These are phyloP conservation scores for Firmiana major DNA, from an alignment of 345 rosid genomes.

Conservation along the genomic window DNA sequence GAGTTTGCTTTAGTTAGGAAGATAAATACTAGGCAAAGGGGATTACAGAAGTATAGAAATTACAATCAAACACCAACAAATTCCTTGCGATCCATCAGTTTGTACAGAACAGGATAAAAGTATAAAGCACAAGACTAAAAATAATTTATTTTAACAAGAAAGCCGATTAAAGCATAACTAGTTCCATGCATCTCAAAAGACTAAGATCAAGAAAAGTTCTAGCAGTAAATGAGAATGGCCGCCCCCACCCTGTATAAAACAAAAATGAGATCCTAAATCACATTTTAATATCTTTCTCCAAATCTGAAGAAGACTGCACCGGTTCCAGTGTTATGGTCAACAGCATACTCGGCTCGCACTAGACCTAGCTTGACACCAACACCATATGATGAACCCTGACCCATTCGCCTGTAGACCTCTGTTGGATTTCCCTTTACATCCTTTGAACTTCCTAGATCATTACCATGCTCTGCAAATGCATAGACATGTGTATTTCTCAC, in stretches of 20 bases:
- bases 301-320: constrained; percentile 92
- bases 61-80: background rate
- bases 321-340: constrained; percentile 86
- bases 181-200: constrained; percentile 14
- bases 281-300: constrained; percentile 79
- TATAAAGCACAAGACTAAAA: background rate
- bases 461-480: constrained; percentile 95
- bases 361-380: constrained; percentile 82
- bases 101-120: background rate
- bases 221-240: constrained; percentile 6
- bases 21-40: background rate
- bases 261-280: constrained; percentile 4
- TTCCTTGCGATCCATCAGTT: background rate
- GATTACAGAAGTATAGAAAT: background rate
- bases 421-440: constrained; percentile 98
- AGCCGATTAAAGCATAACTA: constrained; percentile 11
- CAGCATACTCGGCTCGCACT: constrained; percentile 91
- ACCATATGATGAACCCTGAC: constrained; percentile 91
- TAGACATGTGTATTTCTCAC: constrained; percentile 79
- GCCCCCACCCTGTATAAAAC: constrained; percentile 4
- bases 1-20: constrained; percentile 39
- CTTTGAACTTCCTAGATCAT: constrained; percentile 89
- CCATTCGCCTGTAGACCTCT: constrained; percentile 85
- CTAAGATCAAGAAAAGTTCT: background rate
- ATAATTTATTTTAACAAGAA: background rate